Evolutionary conservation across 2,329 filamentous ascomycete genomes (phyloP), one percentile per base, ranked within the genome.

Genomic region (Colletotrichum sp.): DNA sequence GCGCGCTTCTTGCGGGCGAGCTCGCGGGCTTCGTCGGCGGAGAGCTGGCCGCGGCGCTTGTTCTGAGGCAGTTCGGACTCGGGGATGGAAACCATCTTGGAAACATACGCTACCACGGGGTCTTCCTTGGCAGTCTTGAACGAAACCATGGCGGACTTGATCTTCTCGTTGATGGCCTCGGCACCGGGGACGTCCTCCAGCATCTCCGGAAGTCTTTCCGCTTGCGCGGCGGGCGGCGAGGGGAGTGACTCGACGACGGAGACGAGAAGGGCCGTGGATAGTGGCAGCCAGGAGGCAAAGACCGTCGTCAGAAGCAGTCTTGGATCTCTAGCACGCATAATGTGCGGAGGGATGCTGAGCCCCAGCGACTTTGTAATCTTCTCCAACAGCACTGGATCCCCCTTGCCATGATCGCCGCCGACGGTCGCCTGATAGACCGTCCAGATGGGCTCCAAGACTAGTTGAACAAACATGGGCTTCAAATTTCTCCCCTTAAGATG

Each of bases 381-480:
- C 83, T 98, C 96, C 59, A 98, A 88, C 80, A 98, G 88, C 16
- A 87, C 89, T 49, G 95, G 91, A 83, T 99, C 96, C 81, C 96
- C 96, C 84, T 94, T 97, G 78, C 94, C 95, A 78, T 93, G 93
- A 78, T 94, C 93, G 66, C 95, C 94, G 57, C 96, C 96, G 6
- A 92, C 94, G 1, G 96, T 98, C 57, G 96, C 96, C 80, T 96
- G 92, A 83, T 99, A 99, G 12, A 97, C 95, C 30, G 96, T 96
- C 97, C 97, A 99, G 71, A 99, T 93, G 76, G 96, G 96, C 80
- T 99, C 97, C 70, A 99, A 89, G 8, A 99, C 97, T 66, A 99
- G 89, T 84, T 99, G 97, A 16, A 99, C 97, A 84, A 99, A 99
- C 91, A 99, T 95, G 10, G 97, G 97, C 85, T 99, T 99, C 77